phyloP scores from a whole-genome alignment of 2,329 filamentous ascomycete species.

The Aureobasidium vineae region DNA sequence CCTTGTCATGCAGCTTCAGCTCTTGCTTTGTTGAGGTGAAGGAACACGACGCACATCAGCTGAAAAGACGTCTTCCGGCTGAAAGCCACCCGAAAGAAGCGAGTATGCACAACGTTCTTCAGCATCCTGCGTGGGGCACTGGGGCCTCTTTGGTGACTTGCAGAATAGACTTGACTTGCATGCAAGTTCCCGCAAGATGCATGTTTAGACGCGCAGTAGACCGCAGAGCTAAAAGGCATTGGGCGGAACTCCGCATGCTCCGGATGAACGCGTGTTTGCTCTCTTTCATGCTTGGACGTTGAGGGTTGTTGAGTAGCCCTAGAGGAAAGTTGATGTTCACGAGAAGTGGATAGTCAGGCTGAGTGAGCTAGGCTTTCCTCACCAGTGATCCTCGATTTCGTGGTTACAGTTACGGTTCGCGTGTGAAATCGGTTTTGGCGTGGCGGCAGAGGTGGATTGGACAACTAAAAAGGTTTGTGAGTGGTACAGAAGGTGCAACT shows the following conservation, averaged over 20 bases:
- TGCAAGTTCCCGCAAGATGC: not conserved
- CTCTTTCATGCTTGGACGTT: not conserved
- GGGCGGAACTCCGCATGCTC: conserved; percentile 3
- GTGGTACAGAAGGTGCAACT: not conserved
- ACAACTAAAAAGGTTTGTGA: not conserved
- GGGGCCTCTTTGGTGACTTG: not conserved
- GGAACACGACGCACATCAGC: not conserved
- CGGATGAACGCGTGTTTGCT: conserved; percentile 20
- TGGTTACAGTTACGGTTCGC: not conserved
- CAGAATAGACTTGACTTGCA: not conserved
- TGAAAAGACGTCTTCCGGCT: not conserved
- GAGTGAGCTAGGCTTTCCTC: not conserved
- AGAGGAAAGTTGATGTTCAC: not conserved
- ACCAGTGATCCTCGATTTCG: not conserved
- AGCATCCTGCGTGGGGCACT: not conserved
- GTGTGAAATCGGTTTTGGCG: not conserved
- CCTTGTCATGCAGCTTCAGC: not conserved
- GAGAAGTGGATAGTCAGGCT: not conserved
- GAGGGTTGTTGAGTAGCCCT: not conserved
- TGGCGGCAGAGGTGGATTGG: no score
- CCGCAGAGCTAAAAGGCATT: not conserved
- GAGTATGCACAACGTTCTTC: not conserved
- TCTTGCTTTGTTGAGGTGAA: not conserved
- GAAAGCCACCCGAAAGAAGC: not conserved
- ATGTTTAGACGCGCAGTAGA: conserved; percentile 17